Evolutionary conservation across 169 alveolate species (phyloP).

Genomic region (Babesia gibsoni): DNA sequence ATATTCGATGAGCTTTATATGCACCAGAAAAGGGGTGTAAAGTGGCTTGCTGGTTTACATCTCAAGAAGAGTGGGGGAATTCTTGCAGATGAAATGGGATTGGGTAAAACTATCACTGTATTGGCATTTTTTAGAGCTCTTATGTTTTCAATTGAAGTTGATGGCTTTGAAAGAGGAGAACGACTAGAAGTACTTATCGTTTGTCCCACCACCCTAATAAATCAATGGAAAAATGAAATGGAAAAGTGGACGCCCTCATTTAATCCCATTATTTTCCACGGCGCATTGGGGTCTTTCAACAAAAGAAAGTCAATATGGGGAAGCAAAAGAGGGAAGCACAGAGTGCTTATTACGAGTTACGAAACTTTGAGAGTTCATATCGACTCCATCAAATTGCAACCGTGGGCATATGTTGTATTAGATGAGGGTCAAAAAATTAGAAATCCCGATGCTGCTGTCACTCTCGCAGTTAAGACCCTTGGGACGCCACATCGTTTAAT

Average conservation of each 20-base stretch:
- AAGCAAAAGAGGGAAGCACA: neutral
- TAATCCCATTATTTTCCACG: conserved; percentile 35
- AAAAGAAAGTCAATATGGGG: neutral
- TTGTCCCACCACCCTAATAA: conserved; percentile 68
- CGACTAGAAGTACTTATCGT: conserved; percentile 63
- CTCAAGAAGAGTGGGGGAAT: conserved; percentile 57
- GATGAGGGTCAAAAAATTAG: conserved; percentile 95
- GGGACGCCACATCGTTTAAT: conserved; percentile 82
- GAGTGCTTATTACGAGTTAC: conserved; percentile 59
- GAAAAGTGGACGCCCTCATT: conserved; percentile 54
- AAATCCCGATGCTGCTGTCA: conserved; percentile 85
- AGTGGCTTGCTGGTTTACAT: conserved; percentile 54
- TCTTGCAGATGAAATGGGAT: conserved; percentile 87
- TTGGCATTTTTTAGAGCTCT: conserved; percentile 36
- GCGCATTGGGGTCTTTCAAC: conserved; percentile 19
- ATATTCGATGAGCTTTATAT: conserved; percentile 33
- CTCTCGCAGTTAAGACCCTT: conserved; percentile 80
- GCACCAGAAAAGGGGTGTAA: conserved; percentile 54
- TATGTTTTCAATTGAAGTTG: conserved; percentile 27
- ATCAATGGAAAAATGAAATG: conserved; percentile 71
- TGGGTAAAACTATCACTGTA: conserved; percentile 68
- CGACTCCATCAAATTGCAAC: conserved; percentile 30
- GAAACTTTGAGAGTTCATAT: conserved; percentile 69
- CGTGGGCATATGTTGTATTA: conserved; percentile 83
- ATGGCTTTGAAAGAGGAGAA: neutral